Conservation (phyloP, 2,329 filamentous ascomycete species). For the Fusarium nurragi region DNA sequence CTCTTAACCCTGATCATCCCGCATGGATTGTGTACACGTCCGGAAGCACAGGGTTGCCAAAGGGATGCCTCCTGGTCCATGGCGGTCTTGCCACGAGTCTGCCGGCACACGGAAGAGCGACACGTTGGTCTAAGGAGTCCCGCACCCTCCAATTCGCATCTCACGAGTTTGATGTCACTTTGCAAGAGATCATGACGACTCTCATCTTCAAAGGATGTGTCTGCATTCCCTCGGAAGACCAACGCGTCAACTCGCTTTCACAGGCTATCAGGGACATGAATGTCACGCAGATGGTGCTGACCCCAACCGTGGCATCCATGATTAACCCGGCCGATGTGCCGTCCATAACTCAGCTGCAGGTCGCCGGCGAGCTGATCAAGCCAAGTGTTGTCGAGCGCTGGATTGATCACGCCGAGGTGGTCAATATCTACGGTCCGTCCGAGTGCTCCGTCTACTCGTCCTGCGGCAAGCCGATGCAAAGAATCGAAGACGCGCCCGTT, state of each 20-base stretch:
- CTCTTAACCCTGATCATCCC: not conserved
- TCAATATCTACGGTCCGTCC: not conserved
- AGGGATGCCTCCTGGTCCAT: not conserved
- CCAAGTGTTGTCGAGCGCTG: not conserved
- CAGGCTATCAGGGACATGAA: not conserved
- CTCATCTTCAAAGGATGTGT: not conserved
- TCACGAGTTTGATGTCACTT: not conserved
- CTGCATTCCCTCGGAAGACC: not conserved
- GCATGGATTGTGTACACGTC: not conserved
- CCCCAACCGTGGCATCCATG: not conserved
- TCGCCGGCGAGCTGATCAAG: not conserved
- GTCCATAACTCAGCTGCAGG: not conserved
- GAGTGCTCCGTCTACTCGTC: constrained; percentile 1
- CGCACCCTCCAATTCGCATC: not conserved
- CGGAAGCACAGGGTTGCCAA: not conserved
- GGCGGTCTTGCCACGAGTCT: not conserved
- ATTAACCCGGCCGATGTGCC: not conserved
- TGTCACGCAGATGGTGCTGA: not conserved
- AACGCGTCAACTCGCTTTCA: not conserved
- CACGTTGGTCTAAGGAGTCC: not conserved
- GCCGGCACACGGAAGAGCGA: not conserved
- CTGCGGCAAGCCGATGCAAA: not conserved
- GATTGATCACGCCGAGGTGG: constrained; percentile 1
- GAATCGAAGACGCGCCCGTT: not conserved
- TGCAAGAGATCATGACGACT: constrained; percentile 2